Evolutionary conservation across 768 basidiomycete species (phyloP).

Genomic region (Podaxis rugospora): DNA sequence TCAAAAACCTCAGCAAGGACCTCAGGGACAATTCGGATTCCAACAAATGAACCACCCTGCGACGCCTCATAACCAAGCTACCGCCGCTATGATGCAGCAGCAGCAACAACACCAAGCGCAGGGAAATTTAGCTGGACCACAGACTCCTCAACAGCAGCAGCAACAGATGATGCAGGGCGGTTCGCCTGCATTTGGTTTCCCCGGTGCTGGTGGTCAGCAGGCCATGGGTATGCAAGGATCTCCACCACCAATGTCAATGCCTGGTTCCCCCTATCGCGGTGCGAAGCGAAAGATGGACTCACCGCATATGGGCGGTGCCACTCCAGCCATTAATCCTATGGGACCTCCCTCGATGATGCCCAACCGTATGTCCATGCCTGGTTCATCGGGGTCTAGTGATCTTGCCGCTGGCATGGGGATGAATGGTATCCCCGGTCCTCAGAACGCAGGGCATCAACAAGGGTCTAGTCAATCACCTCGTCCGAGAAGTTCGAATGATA

Average conservation of each 20-base stretch:
- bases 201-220: slow-evolving; percentile 1
- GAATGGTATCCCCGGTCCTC: slow-evolving; percentile 4
- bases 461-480: slow-evolving; percentile 1
- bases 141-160: slow-evolving; percentile 13
- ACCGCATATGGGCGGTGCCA: slow-evolving; percentile 12
- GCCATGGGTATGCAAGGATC: slow-evolving; percentile 8
- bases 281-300: slow-evolving; percentile 27
- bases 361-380: slow-evolving; percentile 6
- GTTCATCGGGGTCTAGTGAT: not conserved
- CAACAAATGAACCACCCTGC: slow-evolving; percentile 3
- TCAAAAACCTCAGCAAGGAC: not conserved
- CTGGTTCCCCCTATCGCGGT: slow-evolving; percentile 25
- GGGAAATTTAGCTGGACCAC: slow-evolving; percentile 1
- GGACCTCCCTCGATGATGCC: slow-evolving; percentile 17
- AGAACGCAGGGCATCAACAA: not conserved
- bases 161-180: slow-evolving; percentile 6
- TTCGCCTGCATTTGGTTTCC: slow-evolving; percentile 7
- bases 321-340: slow-evolving; percentile 12
- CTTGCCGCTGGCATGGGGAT: not conserved
- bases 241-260: slow-evolving; percentile 10
- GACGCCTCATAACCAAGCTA: not conserved
- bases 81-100: slow-evolving; percentile 9
- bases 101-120: not conserved
- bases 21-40: slow-evolving; percentile 8
- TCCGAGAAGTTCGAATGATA: slow-evolving; percentile 2